Evolutionary conservation across 768 basidiomycete genomes (phyloP), one percentile per base, ranked within the genome.

Genomic region (Lanmaoa pseudosensibilis): DNA sequence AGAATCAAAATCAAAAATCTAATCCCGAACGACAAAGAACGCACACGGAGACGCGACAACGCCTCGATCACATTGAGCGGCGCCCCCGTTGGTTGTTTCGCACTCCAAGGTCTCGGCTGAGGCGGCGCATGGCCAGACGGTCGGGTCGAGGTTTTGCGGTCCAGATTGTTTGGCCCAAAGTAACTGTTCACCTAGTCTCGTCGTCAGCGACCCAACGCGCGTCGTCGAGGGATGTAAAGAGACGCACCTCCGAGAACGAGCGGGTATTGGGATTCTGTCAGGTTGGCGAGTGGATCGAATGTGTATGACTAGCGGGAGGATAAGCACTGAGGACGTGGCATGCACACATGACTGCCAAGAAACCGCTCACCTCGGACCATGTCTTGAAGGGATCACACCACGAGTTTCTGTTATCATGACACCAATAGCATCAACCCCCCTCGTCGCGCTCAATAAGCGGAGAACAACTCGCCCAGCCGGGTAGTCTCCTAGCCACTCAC

Each of bases 41-140:
- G n/a, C 19, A 70, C 69, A 19, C 83, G 79, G 56, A 84, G 71
- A 34, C 83, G 74, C 4, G 78, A 76, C n/a, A 84, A 47, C 0
- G 81, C 81, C 50, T 77, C 73, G 4, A 56, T 61, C 11, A 69
- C 66, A 44, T 73, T 67, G 39, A 72, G 69, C 10, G 75, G 61
- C 0, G 59, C 55, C 1, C 77, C 79, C 7, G 68, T 60, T 0
- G 77, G 75, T 11, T 67, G 68, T 4, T 67, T 52, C 2, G 76
- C 80, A 1, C 77, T 80, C 83, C 83, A 81, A 83, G 44, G 83
- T 65, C 65, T 84, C 83, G 1, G 79, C 80, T 0, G 78, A 71
- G 0, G 76, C 78, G 1, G 76, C 75, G 18, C 78, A 72, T 0
- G 79, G 82, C 82, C 82, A 84, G 0, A 77, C 65, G 43, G 75